Percentiles rank a stretch among this genome's conserved stretches.
Evolutionary conservation across 495 filamentous ascomycete genomes (phyloP).

Genomic region (Neurospora sp.): DNA sequence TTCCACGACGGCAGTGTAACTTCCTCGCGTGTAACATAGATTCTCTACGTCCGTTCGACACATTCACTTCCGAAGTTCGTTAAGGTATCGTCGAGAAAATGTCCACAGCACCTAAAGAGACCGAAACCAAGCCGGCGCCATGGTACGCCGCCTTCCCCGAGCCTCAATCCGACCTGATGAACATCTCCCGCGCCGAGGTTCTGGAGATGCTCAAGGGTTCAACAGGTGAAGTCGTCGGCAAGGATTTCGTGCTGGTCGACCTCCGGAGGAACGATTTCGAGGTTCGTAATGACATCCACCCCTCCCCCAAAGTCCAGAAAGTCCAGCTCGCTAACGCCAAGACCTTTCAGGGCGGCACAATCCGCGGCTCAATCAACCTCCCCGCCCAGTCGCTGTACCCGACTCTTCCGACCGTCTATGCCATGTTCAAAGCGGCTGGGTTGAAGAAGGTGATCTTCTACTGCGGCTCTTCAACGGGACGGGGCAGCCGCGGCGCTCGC

Average conservation of each 20-base stretch:
- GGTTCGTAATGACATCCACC: constrained; percentile 23
- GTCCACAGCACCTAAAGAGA: background rate
- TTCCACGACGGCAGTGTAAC: background rate
- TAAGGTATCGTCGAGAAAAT: background rate
- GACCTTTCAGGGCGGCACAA: constrained; percentile 51
- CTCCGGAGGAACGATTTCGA: constrained; percentile 52
- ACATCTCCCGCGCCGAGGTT: constrained; percentile 21
- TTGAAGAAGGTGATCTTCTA: constrained; percentile 52
- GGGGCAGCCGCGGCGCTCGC: constrained; percentile 49
- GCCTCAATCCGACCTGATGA: constrained; percentile 10
- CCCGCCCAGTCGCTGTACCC: constrained; percentile 57
- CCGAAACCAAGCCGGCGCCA: background rate
- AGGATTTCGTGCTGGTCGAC: constrained; percentile 53
- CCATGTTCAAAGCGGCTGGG: constrained; percentile 38
- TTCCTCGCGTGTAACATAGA: background rate
- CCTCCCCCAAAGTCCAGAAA: background rate
- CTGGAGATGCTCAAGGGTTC: constrained; percentile 11
- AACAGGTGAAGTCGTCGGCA: constrained; percentile 8
- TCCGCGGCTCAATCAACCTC: constrained; percentile 57
- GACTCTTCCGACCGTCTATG: constrained; percentile 47
- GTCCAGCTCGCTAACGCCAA: background rate
- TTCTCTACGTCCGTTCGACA: background rate
- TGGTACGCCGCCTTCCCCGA: constrained; percentile 22
- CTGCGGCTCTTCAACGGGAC: constrained; percentile 59
- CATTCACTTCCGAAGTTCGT: background rate